Evolutionary conservation across 306 rosid species (phyloP), one percentile per base, ranked within the genome.

Genomic region (Crataegus laevigata): DNA sequence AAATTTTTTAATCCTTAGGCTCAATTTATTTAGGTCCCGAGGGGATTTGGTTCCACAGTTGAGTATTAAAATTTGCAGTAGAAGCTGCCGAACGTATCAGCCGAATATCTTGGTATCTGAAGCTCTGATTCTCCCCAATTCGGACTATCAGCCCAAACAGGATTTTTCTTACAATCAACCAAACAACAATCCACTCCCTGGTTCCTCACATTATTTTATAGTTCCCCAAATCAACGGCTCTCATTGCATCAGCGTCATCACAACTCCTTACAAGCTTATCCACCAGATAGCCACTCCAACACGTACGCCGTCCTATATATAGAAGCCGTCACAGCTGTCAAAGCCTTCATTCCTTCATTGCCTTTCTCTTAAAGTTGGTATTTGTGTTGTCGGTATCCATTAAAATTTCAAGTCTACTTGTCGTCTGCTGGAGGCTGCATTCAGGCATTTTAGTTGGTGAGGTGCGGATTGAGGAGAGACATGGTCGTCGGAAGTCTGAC

Each of bases 61-160:
- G n/a, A 72, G 43, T 25, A 72, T 3, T 4, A 22, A 47, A 40
- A 40, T 73, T 40, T 17, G 50, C 67, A 3, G 28, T 73, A 73
- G 57, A 38, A 36, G 28, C 59, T 58, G 76, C 68, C 28, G 69
- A 59, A 34, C 80, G 82, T 74, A 78, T 85, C 85, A 57, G 76
- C 69, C 67, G 79, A 75, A 84, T 87, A 80, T 79, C 81, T 90
- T 34, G 87, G 87, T 88, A 85, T 90, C 87, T 67, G 84, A 21
- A 75, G 82, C 52, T 78, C 52, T 19, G 92, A 90, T 86, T 76
- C 81, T 69, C 71, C 76, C 68, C 34, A 89, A 83, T 86, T 74
- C 82, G 83, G 73, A 73, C 52, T 77, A 79, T n/a, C 76, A 40
- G 76, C 76, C 83, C 66, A 65, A 63, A 66, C 86, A 52, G 61